Evolutionary conservation across 2,329 filamentous ascomycete genomes (phyloP), one percentile per base, ranked within the genome.

Genomic region (Sporothrix luriei): DNA sequence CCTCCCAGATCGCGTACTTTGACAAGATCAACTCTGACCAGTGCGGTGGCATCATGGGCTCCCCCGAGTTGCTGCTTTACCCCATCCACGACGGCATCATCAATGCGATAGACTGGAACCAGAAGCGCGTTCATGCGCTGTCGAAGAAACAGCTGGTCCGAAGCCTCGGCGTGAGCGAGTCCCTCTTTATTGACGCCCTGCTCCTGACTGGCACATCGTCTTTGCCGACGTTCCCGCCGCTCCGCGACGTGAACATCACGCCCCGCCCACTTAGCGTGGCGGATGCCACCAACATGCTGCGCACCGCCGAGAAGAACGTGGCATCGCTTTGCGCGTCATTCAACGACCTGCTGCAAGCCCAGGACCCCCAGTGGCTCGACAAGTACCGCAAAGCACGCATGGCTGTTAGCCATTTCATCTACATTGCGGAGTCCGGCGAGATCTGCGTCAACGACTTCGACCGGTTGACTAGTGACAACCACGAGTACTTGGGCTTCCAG

Each of bases 401-500:
- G 85, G 90, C 90, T 1, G 87, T 97, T 65, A 91, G 93, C 76
- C 94, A 98, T 78, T 94, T 94, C 78, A 90, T 96, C 52, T 88
- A 94, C 75, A 88, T 97, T 73, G 87, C 89, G 46, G 85, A 88
- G 68, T 87, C 87, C n/a, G 95, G 95, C 52, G 88, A 90, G 75
- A 86, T 97, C 65, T 86, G 87, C 71, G 90, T 93, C 19, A 84
- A 92, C 75, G 89, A 94, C 74, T 86, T 84, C 68, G 90, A 92
- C 9, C 84, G 88, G 68, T 86, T 93, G 24, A 94, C 95, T 2
- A 86, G 86, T 59, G 94, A 98, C 77, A 90, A 95, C 73, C 92
- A 96, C 77, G 90, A 94, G 76, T 94, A 97, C 77, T 87, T 97
- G 72, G 93, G 93, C n/a, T 87, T 96, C 71, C 91, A 94, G 71